Conservation (phyloP, 768 basidiomycete species). For the Russula dissimulans region DNA sequence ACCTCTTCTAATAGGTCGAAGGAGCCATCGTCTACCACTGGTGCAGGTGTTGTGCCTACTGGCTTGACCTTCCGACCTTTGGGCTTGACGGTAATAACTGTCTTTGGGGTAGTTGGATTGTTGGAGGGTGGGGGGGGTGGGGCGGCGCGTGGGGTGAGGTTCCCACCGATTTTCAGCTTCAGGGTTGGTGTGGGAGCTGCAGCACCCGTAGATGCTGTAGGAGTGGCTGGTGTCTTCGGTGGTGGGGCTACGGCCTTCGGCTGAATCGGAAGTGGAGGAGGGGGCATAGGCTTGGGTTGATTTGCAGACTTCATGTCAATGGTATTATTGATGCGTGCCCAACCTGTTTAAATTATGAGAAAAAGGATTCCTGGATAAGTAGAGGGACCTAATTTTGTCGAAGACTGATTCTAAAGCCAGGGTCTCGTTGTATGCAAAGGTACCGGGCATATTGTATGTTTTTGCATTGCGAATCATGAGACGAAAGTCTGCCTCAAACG, state of each 20-base stretch:
- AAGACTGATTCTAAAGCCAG: slow-evolving; percentile 71
- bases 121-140: slow-evolving; percentile 19
- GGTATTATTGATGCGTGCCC: slow-evolving; percentile 81
- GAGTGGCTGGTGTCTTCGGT: slow-evolving; percentile 1
- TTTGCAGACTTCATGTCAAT: slow-evolving; percentile 48
- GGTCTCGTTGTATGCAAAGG: slow-evolving; percentile 68
- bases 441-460: slow-evolving; percentile 67
- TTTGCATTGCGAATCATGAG: slow-evolving; percentile 86
- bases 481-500: slow-evolving; percentile 78
- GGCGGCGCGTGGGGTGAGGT: slow-evolving; percentile 16
- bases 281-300: slow-evolving; percentile 22
- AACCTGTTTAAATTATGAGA: slow-evolving; percentile 42
- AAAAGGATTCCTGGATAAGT: background rate
- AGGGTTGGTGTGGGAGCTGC: slow-evolving; percentile 28
- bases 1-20: slow-evolving; percentile 77
- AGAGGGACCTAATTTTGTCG: slow-evolving; percentile 58
- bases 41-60: slow-evolving; percentile 43
- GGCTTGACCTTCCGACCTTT: slow-evolving; percentile 37
- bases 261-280: slow-evolving; percentile 18
- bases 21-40: slow-evolving; percentile 55
- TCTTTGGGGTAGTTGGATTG: slow-evolving; percentile 1
- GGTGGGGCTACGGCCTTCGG: background rate
- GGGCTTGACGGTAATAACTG: slow-evolving; percentile 16
- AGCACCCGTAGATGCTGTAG: background rate
- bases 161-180: slow-evolving; percentile 28